phyloP scores from a whole-genome alignment of 257 asterid species.

The Lantana camara region DNA sequence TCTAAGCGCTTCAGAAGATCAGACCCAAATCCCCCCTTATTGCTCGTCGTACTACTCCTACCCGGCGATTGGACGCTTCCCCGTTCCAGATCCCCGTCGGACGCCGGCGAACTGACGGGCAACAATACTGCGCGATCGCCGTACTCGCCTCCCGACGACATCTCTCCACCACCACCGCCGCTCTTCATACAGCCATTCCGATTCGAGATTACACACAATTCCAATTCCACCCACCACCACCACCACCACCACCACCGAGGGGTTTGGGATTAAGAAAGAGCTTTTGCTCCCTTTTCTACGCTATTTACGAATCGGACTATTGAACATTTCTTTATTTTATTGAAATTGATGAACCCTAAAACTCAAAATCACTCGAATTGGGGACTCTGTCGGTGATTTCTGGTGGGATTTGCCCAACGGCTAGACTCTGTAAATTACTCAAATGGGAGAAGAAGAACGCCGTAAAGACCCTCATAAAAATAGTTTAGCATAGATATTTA shows the following conservation, averaged over 20 bases:
- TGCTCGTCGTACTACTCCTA: conserved; percentile 37
- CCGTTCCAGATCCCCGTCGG: conserved; percentile 74
- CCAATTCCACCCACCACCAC: too few species aligned
- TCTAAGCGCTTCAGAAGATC: conserved; percentile 64
- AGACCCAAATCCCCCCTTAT: conserved; percentile 49
- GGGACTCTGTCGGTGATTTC: background rate
- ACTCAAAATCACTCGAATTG: background rate
- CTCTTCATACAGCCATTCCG: conserved; percentile 24
- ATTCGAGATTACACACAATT: conserved; percentile 2
- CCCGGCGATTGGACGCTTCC: conserved; percentile 44
- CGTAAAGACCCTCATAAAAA: too few species aligned
- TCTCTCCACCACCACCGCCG: conserved; percentile 26
- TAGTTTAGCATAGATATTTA: too few species aligned
- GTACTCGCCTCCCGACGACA: conserved; percentile 57
- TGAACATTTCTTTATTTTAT: background rate
- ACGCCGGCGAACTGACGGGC: conserved; percentile 55
- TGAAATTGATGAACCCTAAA: background rate
- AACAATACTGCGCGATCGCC: conserved; percentile 53
- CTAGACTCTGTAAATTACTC: background rate
- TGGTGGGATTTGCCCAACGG: background rate
- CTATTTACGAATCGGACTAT: background rate
- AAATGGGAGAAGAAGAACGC: background rate
- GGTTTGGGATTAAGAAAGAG: background rate
- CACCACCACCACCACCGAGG: conserved; percentile 30
- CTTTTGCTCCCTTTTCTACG: background rate